Evolutionary conservation across 495 filamentous ascomycete species (phyloP), one percentile per base, ranked within the genome.

Genomic region (Xylaria longipes): DNA sequence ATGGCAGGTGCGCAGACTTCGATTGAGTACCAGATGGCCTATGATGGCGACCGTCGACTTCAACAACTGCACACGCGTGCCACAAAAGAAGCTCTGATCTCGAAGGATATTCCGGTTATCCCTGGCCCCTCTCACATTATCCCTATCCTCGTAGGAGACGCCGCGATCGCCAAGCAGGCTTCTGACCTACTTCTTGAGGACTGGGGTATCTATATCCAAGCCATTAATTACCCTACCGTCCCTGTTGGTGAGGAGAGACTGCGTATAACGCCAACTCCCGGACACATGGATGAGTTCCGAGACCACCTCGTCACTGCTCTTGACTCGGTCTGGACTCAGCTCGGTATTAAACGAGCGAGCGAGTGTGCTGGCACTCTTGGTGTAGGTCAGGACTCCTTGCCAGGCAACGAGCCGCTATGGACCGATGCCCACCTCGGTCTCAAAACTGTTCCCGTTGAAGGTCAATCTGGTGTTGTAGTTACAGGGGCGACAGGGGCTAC

Each of bases 251-350:
- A 50, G 46, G 46, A 50, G n/a, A 50, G 46, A 50, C 12, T 50
- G n/a, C 46, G 46, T 3, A n/a, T 50, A 50, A 50, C 46, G n/a
- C 46, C 46, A n/a, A 50, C 46, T 50, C 46, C 46, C 12, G 46
- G 46, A 50, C 46, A 50, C n/a, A 8, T 22, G 7, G 46, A 50
- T 11, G 46, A 50, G n/a, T 50, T 50, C 46, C 46, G 46, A 50
- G 46, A 50, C 46, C 46, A 50, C 46, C 46, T 50, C n/a, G n/a
- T 50, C n/a, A 50, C 46, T 50, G 46, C 46, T 50, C 46, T 50
- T 50, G 46, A 50, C 46, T 50, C 46, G 46, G 46, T 50, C 46
- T 50, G 46, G 46, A 50, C 46, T 22, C 46, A 50, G 46, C 46
- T 50, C n/a, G 46, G 46, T 50, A 50, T 50, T n/a, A 50, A 50